A percentile compares a stretch with the other conserved stretches of the same genome.
These are phyloP conservation scores for Vaccinium macrocarpon DNA, from an alignment of 148 eudicot genomes.

Conservation along the genomic window DNA sequence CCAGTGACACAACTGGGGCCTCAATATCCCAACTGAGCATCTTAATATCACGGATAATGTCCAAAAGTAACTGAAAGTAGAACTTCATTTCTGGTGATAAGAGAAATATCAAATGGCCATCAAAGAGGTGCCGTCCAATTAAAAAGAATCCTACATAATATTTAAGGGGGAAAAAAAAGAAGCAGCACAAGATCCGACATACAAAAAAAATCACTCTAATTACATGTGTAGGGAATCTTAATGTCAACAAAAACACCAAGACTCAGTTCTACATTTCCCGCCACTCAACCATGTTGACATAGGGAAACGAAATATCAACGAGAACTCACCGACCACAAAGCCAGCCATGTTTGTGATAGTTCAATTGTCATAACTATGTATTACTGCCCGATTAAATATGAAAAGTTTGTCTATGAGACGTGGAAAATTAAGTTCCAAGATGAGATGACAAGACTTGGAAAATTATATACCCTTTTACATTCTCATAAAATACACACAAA, in stretches of 20 bases:
- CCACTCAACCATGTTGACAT: neutral
- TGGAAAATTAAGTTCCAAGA: neutral
- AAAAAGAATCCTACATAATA: neutral
- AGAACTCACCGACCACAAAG: neutral
- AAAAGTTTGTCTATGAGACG: neutral
- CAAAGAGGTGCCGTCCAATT: neutral
- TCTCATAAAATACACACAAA: neutral
- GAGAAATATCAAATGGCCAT: neutral
- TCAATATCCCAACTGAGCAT: neutral
- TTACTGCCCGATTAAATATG: neutral
- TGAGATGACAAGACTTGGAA: neutral
- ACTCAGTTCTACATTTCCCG: neutral
- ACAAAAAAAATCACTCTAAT: neutral
- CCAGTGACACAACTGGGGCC: neutral
- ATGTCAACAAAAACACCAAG: neutral
- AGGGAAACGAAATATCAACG: neutral
- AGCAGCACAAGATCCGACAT: neutral
- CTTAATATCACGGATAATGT: neutral
- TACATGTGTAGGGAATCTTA: neutral
- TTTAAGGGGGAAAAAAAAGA: neutral
- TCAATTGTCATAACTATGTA: neutral
- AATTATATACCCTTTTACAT: too few relatives aligned
- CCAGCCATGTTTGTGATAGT: neutral
- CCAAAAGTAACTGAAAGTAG: neutral
- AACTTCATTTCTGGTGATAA: neutral